Conservation (phyloP, 148 eudicot genomes). For the Fagopyrum tataricum region DNA sequence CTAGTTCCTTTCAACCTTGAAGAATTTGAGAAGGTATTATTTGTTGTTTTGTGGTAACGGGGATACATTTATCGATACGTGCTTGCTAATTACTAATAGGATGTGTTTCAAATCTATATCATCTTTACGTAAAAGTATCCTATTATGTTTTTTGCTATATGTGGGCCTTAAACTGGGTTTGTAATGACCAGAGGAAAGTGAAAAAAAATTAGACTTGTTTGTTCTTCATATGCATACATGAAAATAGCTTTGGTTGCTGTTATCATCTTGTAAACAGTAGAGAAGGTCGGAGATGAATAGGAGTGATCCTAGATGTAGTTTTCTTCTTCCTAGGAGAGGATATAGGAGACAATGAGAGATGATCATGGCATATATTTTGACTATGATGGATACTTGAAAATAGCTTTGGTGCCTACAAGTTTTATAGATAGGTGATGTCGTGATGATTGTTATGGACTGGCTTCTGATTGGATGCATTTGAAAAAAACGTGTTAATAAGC, state of each 20-base stretch:
- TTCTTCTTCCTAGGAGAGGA: not conserved
- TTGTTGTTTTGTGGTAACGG: not conserved
- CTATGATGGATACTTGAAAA: not conserved
- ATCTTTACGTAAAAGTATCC: not conserved
- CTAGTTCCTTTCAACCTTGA: conserved; percentile 69
- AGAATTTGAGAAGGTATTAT: conserved; percentile 76
- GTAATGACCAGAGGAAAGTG: not conserved
- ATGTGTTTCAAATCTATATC: not conserved
- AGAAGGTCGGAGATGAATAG: not conserved
- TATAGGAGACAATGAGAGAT: not conserved
- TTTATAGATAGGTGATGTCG: not conserved
- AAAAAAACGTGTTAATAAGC: not conserved
- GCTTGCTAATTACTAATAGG: not conserved
- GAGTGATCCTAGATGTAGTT: not conserved
- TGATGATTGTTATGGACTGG: not conserved
- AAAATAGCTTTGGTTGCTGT: not conserved
- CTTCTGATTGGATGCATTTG: not conserved
- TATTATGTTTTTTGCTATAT: not conserved
- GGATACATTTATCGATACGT: not conserved
- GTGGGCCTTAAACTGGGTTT: not conserved
- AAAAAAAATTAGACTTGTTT: not conserved
- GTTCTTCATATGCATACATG: not conserved
- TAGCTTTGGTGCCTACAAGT: not conserved
- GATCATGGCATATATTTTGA: not conserved
- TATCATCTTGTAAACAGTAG: not conserved